Conservation (phyloP, 2,329 filamentous ascomycete genomes). For the Neurospora sp. region DNA sequence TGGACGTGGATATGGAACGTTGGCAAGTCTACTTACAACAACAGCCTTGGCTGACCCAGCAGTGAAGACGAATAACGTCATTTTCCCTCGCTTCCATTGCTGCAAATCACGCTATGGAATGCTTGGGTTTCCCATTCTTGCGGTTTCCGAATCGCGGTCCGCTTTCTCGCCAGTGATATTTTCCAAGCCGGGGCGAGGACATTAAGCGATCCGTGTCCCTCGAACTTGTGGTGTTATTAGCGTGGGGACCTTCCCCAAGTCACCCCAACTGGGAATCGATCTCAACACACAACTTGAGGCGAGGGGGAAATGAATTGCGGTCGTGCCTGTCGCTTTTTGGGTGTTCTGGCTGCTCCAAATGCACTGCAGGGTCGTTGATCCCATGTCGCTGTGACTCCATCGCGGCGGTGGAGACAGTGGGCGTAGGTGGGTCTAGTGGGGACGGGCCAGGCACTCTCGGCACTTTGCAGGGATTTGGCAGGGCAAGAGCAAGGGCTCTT, state of each 20-base stretch:
- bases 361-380: background rate
- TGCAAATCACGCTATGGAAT: background rate
- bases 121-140: background rate
- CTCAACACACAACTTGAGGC: background rate
- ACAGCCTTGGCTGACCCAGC: background rate
- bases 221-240: background rate
- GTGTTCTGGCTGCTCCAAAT: background rate
- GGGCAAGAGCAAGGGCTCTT: background rate
- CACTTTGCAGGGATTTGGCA: background rate
- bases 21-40: background rate
- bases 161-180: background rate
- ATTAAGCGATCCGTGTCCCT: background rate
- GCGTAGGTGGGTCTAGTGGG: background rate
- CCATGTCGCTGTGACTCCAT: background rate
- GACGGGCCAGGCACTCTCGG: background rate
- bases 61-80: background rate
- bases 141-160: background rate
- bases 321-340: background rate
- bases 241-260: background rate
- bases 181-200: background rate
- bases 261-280: background rate
- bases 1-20: background rate
- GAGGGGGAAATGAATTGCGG: background rate
- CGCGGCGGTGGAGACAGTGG: background rate
- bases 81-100: background rate